phyloP scores from a whole-genome alignment of 305 asterid genomes.

The Plantago coronopus region DNA sequence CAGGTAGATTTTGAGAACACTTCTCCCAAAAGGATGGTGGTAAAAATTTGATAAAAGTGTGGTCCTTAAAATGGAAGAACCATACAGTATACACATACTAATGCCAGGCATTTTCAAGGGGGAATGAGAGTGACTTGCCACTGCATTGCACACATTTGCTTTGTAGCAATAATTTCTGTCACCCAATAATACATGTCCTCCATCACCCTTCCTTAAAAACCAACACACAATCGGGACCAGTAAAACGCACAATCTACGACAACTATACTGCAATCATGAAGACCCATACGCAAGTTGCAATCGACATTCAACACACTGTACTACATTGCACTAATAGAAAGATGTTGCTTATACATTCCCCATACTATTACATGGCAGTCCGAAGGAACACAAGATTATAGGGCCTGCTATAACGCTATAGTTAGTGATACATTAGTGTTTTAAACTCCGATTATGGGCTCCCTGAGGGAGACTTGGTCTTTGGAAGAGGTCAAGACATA shows the following conservation, averaged over 20 bases:
- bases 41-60: neutral
- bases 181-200: neutral
- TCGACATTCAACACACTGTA: neutral
- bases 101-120: conserved; percentile 1
- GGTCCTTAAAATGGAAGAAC: neutral
- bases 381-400: neutral
- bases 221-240: neutral
- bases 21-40: neutral
- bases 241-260: neutral
- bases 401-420: neutral
- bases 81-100: too few species aligned
- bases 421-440: conserved; percentile 1
- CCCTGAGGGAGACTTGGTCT: conserved; percentile 1
- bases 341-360: neutral
- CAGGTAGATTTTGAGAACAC: too few species aligned
- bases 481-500: neutral
- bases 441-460: conserved; percentile 3
- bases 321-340: neutral
- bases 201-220: neutral
- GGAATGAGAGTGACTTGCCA: neutral
- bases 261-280: neutral
- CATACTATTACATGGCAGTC: conserved; percentile 3
- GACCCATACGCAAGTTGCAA: neutral
- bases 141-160: neutral
- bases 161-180: conserved; percentile 3